Evolutionary conservation across 2,329 filamentous ascomycete genomes (phyloP).

Genomic region (Scedosporium aurantiacum): DNA sequence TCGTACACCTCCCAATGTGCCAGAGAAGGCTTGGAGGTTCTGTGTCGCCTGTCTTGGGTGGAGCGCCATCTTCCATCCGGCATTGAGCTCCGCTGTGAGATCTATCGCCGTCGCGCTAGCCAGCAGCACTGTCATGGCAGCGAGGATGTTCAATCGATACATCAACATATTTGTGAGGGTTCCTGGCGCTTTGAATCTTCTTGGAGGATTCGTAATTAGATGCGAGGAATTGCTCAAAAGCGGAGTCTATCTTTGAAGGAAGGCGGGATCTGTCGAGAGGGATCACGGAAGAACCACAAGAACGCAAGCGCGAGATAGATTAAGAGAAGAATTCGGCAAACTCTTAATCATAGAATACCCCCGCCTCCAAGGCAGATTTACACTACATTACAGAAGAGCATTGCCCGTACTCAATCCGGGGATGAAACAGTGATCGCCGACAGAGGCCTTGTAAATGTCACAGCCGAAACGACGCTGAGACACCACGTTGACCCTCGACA

Average conservation of each 20-base stretch:
- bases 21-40: slow-evolving; percentile 31
- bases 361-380: background rate
- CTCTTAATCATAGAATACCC: background rate
- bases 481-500: background rate
- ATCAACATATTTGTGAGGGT: background rate
- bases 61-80: slow-evolving; percentile 24
- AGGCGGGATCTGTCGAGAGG: background rate
- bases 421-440: slow-evolving; percentile 4
- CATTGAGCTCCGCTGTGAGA: slow-evolving; percentile 21
- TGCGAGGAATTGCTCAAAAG: too few species aligned
- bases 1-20: slow-evolving; percentile 25
- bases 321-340: background rate
- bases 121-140: slow-evolving; percentile 3
- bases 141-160: background rate
- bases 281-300: background rate
- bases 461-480: slow-evolving; percentile 6
- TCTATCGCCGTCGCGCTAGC: slow-evolving; percentile 11
- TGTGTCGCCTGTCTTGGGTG: slow-evolving; percentile 19
- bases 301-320: background rate
- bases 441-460: background rate
- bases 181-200: too few species aligned
- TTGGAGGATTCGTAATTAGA: too few species aligned
- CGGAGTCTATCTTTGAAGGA: background rate
- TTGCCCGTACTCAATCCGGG: background rate
- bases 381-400: background rate